Base-by-base conservation (phyloP, 140 eudicot genomes). In the Cichorium intybus region DNA sequence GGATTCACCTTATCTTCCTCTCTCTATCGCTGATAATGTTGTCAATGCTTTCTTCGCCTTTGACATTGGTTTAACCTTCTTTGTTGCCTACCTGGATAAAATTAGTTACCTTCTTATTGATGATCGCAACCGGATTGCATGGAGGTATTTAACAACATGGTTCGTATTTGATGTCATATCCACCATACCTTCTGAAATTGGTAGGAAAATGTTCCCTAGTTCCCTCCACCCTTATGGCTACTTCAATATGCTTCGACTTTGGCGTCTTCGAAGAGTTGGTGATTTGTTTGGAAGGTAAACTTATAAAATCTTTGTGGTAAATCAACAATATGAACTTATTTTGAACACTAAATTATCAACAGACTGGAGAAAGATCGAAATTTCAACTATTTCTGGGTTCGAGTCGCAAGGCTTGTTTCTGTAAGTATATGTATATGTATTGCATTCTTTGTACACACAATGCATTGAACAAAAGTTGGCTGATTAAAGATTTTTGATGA, bases 191-290 rank as follows among this genome's bases (percentile, higher is more conserved):
- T 79, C 80, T 41, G 95, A 85, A 64, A 63, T 85, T 55, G 80
- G 78, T 14, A 77, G 81, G 56, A 57, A 20, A 11, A 59, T 80
- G 68, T 55, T 80, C 55, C 86, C 89, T 5, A 47, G 37, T 16
- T 68, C 69, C 31, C 73, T 79, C 37, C 66, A 79, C 34, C 67
- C 81, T 3, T 82, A 85, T 71, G 95, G 95, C 75, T 77, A 73
- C 66, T 80, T 85, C 72, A 85, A 71, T 69, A 79, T 85, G 89
- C 82, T 85, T 72, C 85, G 94, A 10, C 86, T 85, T 35, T 85
- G 90, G 95, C 84, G 90, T 17, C 82, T 86, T n/a, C 71, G 81
- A 62, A 78, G 95, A 77, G 95, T 83, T 12, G 76, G 87, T 56
- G 72, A 75, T 17, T 48, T 80, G 81, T 86, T 86, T 55, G 49